Conservation (phyloP, 768 basidiomycete species). For the Phanerodontia chrysosporium region DNA sequence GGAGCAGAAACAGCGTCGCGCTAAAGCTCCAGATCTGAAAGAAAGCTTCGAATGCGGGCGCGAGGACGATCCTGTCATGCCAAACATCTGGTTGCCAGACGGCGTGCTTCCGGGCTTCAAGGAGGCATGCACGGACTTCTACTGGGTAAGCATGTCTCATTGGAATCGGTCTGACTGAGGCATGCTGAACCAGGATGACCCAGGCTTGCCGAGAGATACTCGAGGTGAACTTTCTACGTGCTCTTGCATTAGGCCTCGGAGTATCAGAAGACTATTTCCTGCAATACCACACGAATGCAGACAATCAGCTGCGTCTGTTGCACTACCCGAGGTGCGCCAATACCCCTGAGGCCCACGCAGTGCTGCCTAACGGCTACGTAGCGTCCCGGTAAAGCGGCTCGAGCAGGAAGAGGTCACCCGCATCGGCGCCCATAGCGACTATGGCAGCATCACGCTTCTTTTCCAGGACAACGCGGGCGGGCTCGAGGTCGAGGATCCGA, state of each 20-base stretch:
- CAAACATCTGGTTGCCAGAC: slow-evolving; percentile 58
- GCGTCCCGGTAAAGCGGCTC: slow-evolving; percentile 31
- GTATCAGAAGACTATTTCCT: slow-evolving; percentile 42
- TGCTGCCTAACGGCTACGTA: neutral
- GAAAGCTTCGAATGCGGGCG: slow-evolving; percentile 55
- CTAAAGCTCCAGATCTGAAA: slow-evolving; percentile 37
- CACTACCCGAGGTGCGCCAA: slow-evolving; percentile 43
- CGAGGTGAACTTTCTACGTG: slow-evolving; percentile 42
- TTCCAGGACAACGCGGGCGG: slow-evolving; percentile 61
- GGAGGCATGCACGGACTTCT: slow-evolving; percentile 48
- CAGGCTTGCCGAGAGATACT: slow-evolving; percentile 38
- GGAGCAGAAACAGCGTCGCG: slow-evolving; percentile 26
- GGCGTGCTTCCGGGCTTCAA: slow-evolving; percentile 49
- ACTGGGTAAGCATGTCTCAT: too few relatives aligned
- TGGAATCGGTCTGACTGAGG: too few relatives aligned
- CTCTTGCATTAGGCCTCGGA: slow-evolving; percentile 45
- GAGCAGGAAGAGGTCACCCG: slow-evolving; percentile 35
- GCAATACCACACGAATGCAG: slow-evolving; percentile 35
- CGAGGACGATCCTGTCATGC: slow-evolving; percentile 40
- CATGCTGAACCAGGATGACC: too few relatives aligned
- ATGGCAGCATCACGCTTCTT: slow-evolving; percentile 51
- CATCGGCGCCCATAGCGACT: slow-evolving; percentile 52
- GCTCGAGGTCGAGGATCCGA: slow-evolving; percentile 56
- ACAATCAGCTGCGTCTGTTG: slow-evolving; percentile 54
- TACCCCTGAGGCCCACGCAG: neutral